These are phyloP conservation scores for Fusarium nisikadoi DNA, from an alignment of 2,329 filamentous ascomycete species.

Conservation along the genomic window DNA sequence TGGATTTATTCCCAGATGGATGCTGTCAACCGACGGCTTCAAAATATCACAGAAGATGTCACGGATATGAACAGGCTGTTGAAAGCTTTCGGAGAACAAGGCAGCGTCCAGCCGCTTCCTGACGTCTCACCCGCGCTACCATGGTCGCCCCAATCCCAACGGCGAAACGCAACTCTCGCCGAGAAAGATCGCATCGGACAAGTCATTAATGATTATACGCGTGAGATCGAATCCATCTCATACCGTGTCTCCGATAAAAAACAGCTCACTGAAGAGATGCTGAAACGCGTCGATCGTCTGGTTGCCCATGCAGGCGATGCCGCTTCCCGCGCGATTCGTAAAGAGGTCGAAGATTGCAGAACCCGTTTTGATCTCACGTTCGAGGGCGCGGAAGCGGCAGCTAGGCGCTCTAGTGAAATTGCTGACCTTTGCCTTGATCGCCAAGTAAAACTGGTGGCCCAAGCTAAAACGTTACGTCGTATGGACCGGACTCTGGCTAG, in stretches of 20 bases:
- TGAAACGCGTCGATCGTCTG: neutral
- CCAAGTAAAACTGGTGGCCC: slow-evolving; percentile 3
- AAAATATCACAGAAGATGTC: neutral
- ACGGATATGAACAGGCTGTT: neutral
- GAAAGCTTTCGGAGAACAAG: neutral
- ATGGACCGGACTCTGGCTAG: slow-evolving; percentile 8
- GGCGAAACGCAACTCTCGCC: neutral
- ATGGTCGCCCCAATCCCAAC: slow-evolving; percentile 3
- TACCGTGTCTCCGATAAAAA: neutral
- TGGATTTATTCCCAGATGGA: slow-evolving; percentile 16
- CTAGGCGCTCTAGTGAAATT: neutral
- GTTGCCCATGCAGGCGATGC: neutral
- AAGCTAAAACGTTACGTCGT: slow-evolving; percentile 11
- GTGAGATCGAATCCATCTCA: neutral
- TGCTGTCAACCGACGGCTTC: slow-evolving; percentile 9
- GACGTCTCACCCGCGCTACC: neutral
- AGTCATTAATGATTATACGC: neutral
- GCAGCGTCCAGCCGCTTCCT: neutral
- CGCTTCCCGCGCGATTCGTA: neutral
- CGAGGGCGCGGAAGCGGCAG: neutral
- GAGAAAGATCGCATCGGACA: slow-evolving; percentile 16
- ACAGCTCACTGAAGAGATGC: neutral
- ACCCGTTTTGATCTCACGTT: neutral
- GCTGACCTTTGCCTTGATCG: neutral
- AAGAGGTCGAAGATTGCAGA: slow-evolving; percentile 11